A percentile compares a stretch with the other conserved stretches of the same genome.
Evolutionary conservation across 306 rosid species (phyloP).

Genomic region (Rosa chinensis): DNA sequence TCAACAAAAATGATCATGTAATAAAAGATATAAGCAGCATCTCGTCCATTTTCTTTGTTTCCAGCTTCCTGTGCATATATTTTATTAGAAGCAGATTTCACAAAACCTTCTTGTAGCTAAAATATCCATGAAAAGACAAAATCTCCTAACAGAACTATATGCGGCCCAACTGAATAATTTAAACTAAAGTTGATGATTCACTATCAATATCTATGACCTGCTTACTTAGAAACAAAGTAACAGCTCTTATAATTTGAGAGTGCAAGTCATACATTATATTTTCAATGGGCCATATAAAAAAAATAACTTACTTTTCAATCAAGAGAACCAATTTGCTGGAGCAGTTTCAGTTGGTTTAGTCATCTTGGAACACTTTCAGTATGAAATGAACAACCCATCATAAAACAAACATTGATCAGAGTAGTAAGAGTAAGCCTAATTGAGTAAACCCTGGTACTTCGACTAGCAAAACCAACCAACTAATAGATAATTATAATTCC

Average conservation of each 20-base stretch:
- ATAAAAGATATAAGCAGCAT: too few species aligned
- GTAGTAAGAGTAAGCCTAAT: too few species aligned
- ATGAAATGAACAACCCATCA: too few species aligned
- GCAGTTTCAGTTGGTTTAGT: too few species aligned
- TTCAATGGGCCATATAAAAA: neutral
- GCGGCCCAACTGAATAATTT: neutral
- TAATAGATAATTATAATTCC: too few species aligned
- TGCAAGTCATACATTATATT: neutral
- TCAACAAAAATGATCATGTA: too few species aligned
- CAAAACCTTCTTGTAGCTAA: neutral
- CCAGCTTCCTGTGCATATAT: conserved; percentile 70
- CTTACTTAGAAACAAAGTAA: neutral
- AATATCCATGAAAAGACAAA: neutral
- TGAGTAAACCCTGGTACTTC: too few species aligned
- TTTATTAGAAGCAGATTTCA: conserved; percentile 16
- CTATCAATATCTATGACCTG: neutral
- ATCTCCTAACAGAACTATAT: neutral
- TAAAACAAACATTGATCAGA: too few species aligned
- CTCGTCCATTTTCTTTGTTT: conserved; percentile 79
- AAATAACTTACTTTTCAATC: neutral
- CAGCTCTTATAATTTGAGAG: neutral
- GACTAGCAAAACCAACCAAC: too few species aligned
- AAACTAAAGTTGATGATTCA: neutral
- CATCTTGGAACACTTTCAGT: too few species aligned
- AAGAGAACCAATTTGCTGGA: too few species aligned